phyloP scores from a whole-genome alignment of 805 yeast genomes.

The Candida namnaoensis region DNA sequence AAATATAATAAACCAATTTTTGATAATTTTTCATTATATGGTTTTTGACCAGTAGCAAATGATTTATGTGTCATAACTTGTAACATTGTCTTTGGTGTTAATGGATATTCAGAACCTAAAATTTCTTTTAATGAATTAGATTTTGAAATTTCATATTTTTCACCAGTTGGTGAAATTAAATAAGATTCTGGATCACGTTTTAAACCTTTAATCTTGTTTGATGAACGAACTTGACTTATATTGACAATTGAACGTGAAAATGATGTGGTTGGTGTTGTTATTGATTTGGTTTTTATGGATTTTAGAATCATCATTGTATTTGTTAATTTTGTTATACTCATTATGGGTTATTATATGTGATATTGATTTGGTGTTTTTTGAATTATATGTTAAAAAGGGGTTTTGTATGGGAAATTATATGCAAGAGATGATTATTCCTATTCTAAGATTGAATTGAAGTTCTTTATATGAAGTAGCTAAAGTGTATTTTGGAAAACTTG shows the following conservation, averaged over 20 bases:
- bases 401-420: too few relatives aligned
- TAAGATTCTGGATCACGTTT: conserved; percentile 62
- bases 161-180: conserved; percentile 38
- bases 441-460: too few relatives aligned
- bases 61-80: conserved; percentile 92
- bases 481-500: too few relatives aligned
- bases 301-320: not conserved
- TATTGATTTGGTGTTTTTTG: too few relatives aligned
- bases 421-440: too few relatives aligned
- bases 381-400: too few relatives aligned
- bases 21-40: conserved; percentile 81
- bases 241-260: conserved; percentile 24
- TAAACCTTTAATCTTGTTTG: conserved; percentile 55
- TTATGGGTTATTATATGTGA: too few relatives aligned
- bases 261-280: not conserved
- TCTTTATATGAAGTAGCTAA: too few relatives aligned
- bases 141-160: conserved; percentile 42
- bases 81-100: conserved; percentile 54
- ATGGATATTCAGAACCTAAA: conserved; percentile 37
- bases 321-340: not conserved
- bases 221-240: conserved; percentile 22
- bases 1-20: conserved; percentile 61
- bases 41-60: conserved; percentile 84
- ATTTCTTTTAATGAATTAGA: conserved; percentile 42
- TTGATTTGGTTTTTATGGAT: not conserved